Evolutionary conservation across 441 rosid genomes (phyloP).

Genomic region (Pelargonium myrrhifolium): DNA sequence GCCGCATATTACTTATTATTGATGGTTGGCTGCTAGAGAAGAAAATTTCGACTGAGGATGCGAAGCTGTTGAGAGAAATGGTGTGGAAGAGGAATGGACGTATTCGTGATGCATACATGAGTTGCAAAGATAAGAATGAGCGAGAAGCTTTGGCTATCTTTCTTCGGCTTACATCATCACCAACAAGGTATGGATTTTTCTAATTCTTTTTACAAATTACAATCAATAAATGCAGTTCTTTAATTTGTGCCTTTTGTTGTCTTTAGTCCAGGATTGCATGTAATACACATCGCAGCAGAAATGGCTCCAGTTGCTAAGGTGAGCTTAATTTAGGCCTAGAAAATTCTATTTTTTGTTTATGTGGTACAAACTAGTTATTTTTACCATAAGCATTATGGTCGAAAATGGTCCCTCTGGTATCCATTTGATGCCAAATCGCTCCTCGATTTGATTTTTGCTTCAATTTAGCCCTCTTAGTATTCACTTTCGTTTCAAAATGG

Average conservation of each 20-base stretch:
- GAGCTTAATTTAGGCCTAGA: conserved; percentile 24
- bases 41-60: conserved; percentile 56
- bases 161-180: conserved; percentile 54
- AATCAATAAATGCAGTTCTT: too few species aligned
- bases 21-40: conserved; percentile 97
- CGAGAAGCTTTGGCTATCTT: conserved; percentile 53
- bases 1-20: conserved; percentile 62
- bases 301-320: conserved; percentile 99
- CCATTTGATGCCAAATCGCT: too few species aligned
- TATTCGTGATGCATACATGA: conserved; percentile 52
- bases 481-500: too few species aligned
- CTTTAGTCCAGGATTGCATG: conserved; percentile 78
- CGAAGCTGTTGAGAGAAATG: conserved; percentile 68
- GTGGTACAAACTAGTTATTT: not conserved
- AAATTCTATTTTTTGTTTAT: conserved; percentile 17
- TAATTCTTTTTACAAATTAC: too few species aligned
- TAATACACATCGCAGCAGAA: conserved; percentile 92
- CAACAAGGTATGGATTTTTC: conserved; percentile 43
- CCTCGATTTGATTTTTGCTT: too few species aligned
- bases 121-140: conserved; percentile 63
- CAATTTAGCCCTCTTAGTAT: too few species aligned
- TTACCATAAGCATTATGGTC: not conserved
- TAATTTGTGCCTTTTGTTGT: conserved; percentile 37
- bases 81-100: conserved; percentile 68
- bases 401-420: too few species aligned